Evolutionary conservation across 371 early-diverging fungal genomes (phyloP).

Genomic region (Mucor indicus): DNA sequence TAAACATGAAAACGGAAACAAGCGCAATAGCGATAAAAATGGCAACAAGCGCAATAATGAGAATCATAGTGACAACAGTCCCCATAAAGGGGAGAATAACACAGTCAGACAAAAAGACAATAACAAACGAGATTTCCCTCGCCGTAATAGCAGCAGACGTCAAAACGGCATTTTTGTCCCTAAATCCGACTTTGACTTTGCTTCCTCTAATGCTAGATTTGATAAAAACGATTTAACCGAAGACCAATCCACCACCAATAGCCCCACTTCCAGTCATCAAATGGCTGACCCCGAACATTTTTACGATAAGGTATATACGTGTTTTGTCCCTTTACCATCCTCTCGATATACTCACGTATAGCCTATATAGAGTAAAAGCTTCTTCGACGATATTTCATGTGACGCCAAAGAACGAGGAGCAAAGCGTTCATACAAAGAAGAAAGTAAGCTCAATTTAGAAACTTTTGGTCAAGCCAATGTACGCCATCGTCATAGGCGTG

Average conservation of each 20-base stretch:
- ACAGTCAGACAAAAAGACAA: background rate
- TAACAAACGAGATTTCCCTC: background rate
- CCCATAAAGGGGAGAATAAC: background rate
- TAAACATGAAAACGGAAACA: no score
- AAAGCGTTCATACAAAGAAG: slow-evolving; percentile 74
- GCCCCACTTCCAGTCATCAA: slow-evolving; percentile 31
- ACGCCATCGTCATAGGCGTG: slow-evolving; percentile 17
- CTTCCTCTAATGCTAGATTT: slow-evolving; percentile 88
- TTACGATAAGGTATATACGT: slow-evolving; percentile 34
- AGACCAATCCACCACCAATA: slow-evolving; percentile 33
- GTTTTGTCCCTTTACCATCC: no score
- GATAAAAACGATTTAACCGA: slow-evolving; percentile 74
- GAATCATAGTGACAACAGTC: no score
- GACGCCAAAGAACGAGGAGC: slow-evolving; percentile 50
- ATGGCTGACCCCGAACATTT: slow-evolving; percentile 51
- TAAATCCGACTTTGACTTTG: slow-evolving; percentile 91
- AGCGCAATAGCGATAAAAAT: no score
- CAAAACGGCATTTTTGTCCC: slow-evolving; percentile 35
- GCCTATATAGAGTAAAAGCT: slow-evolving; percentile 58
- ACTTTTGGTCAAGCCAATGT: slow-evolving; percentile 87
- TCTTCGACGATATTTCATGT: slow-evolving; percentile 97
- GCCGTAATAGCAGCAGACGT: no score
- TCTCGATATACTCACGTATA: no score
- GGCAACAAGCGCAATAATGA: no score
- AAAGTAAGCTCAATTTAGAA: slow-evolving; percentile 85